A percentile compares a stretch with the other conserved stretches of the same genome.
These are phyloP conservation scores for Schwanniomyces sp. DNA, from an alignment of 805 yeast genomes.

Conservation along the genomic window DNA sequence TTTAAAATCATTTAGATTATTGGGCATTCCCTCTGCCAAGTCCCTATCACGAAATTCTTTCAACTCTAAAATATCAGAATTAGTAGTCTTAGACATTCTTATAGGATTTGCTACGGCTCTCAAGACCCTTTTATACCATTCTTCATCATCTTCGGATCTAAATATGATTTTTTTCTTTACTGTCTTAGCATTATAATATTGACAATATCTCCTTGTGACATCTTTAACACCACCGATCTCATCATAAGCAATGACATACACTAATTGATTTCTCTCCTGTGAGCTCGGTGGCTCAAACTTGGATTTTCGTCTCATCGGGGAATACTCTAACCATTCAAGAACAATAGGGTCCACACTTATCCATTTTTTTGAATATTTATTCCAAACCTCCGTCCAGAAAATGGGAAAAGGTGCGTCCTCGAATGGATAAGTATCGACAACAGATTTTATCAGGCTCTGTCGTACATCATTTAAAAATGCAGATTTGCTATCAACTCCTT, in stretches of 20 bases:
- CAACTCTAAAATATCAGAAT: slow-evolving; percentile 54
- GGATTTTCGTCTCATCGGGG: slow-evolving; percentile 50
- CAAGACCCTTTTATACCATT: slow-evolving; percentile 61
- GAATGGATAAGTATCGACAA: slow-evolving; percentile 7
- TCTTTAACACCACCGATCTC: slow-evolving; percentile 66
- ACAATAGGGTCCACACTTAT: slow-evolving; percentile 83
- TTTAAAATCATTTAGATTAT: slow-evolving; percentile 75
- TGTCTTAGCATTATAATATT: slow-evolving; percentile 68
- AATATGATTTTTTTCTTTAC: slow-evolving; percentile 67
- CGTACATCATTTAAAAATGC: slow-evolving; percentile 6
- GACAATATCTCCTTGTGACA: slow-evolving; percentile 81
- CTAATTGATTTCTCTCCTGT: slow-evolving; percentile 56
- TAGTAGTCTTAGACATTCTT: slow-evolving; percentile 20
- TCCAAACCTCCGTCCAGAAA: slow-evolving; percentile 96
- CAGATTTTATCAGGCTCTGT: slow-evolving; percentile 7
- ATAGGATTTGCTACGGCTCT: slow-evolving; percentile 23
- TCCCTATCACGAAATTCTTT: slow-evolving; percentile 63
- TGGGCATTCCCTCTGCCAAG: slow-evolving; percentile 83
- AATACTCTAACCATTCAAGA: slow-evolving; percentile 59
- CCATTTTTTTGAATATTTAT: slow-evolving; percentile 69
- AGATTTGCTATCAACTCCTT: slow-evolving; percentile 6
- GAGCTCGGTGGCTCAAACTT: slow-evolving; percentile 72
- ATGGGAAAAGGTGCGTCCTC: slow-evolving; percentile 55
- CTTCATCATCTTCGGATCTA: slow-evolving; percentile 51
- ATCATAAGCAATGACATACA: slow-evolving; percentile 80